Evolutionary conservation across 805 yeast species (phyloP).

Genomic region (Lipomyces sp.): DNA sequence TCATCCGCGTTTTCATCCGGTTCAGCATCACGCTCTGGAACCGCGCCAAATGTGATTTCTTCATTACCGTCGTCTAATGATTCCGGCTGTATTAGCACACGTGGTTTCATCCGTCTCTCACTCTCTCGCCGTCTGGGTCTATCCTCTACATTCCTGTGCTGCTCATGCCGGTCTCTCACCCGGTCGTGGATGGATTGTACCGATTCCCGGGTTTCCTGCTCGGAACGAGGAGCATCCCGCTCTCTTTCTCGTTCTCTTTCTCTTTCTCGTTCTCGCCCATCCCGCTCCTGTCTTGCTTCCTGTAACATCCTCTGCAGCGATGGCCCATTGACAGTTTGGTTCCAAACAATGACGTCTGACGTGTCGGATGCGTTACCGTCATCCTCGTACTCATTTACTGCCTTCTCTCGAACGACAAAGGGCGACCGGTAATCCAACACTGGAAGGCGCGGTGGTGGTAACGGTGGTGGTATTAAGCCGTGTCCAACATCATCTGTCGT

Average conservation of each 20-base stretch:
- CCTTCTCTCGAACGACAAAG: conserved; percentile 10
- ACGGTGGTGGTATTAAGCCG: conserved; percentile 12
- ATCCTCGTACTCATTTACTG: not conserved
- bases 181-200: not conserved
- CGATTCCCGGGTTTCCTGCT: not conserved
- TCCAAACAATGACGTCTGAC: conserved; percentile 13
- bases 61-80: not conserved
- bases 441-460: conserved; percentile 19
- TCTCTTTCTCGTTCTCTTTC: not conserved
- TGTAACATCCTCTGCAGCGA: conserved; percentile 7
- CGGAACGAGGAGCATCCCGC: not conserved
- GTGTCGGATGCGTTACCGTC: not conserved
- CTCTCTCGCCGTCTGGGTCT: not conserved
- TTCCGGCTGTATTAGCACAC: not conserved
- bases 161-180: not conserved
- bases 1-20: not conserved
- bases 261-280: conserved; percentile 7
- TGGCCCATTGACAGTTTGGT: conserved; percentile 10
- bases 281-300: conserved; percentile 5
- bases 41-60: not conserved
- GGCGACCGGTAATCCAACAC: conserved; percentile 20
- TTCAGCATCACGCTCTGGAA: not conserved
- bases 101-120: not conserved
- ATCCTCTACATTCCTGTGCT: not conserved
- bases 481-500: conserved; percentile 17